Percentiles rank a stretch among this genome's conserved stretches.
phyloP scores from a whole-genome alignment of 192 early-diverging fungal genomes.

The Coemansia sp. region DNA sequence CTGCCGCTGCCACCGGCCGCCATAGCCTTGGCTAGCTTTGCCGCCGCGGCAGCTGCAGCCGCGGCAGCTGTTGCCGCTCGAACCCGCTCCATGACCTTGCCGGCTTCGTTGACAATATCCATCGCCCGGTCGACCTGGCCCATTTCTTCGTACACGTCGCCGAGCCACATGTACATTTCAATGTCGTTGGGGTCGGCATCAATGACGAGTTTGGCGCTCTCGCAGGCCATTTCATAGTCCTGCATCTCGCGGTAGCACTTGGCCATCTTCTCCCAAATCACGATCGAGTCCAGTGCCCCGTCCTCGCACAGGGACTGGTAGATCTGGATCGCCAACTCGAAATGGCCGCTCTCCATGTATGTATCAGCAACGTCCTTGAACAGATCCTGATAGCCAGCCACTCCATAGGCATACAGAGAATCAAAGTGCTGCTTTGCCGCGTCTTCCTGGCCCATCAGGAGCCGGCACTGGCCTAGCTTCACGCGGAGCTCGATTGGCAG shows the following conservation, averaged over 20 bases:
- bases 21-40: background rate
- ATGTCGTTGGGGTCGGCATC: slow-evolving; percentile 57
- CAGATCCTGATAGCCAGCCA: slow-evolving; percentile 33
- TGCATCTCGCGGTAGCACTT: slow-evolving; percentile 60
- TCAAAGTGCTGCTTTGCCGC: slow-evolving; percentile 56
- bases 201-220: slow-evolving; percentile 53
- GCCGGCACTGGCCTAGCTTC: slow-evolving; percentile 77
- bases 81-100: slow-evolving; percentile 15
- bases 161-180: slow-evolving; percentile 61
- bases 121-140: slow-evolving; percentile 48
- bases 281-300: slow-evolving; percentile 23
- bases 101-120: slow-evolving; percentile 35
- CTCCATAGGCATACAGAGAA: slow-evolving; percentile 34
- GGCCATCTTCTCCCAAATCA: slow-evolving; percentile 60
- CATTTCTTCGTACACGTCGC: slow-evolving; percentile 63
- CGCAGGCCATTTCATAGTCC: slow-evolving; percentile 54
- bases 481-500: slow-evolving; percentile 85
- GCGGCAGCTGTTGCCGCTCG: background rate
- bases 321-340: slow-evolving; percentile 21
- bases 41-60: background rate
- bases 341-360: slow-evolving; percentile 15
- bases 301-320: slow-evolving; percentile 16
- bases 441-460: slow-evolving; percentile 68
- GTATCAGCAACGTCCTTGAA: slow-evolving; percentile 35
- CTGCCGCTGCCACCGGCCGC: background rate